Percentiles rank a stretch among this genome's conserved stretches.
Evolutionary conservation across 495 filamentous ascomycete species (phyloP).

Genomic region (Jackrogersella multiformis): DNA sequence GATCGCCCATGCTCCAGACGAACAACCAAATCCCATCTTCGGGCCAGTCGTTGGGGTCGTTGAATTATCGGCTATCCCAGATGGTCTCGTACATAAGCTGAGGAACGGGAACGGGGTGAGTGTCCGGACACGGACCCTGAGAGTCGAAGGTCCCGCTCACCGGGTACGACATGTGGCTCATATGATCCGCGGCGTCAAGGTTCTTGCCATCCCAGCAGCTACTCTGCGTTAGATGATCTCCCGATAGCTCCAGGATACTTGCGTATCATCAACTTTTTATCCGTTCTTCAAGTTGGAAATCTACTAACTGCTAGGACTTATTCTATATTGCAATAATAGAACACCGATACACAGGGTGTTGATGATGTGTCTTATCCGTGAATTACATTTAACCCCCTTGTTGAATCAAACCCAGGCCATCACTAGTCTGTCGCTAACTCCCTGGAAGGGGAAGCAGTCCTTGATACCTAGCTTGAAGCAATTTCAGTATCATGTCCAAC

Average conservation of each 20-base stretch:
- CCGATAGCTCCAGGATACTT: background rate
- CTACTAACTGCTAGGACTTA: background rate
- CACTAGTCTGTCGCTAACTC: background rate
- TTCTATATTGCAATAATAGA: conserved; percentile 5
- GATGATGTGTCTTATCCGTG: conserved; percentile 15
- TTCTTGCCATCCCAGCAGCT: conserved; percentile 51
- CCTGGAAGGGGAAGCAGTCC: background rate
- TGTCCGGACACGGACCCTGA: conserved; percentile 42
- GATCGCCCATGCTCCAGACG: conserved; percentile 52
- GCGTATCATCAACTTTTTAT: conserved; percentile 27
- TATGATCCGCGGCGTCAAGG: conserved; percentile 47
- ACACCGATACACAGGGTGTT: no score
- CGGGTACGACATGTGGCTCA: conserved; percentile 48
- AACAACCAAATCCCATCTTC: conserved; percentile 54
- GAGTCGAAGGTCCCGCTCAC: conserved; percentile 47
- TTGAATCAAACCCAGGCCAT: background rate
- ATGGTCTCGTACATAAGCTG: conserved; percentile 47
- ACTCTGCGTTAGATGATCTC: conserved; percentile 9
- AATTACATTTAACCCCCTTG: background rate
- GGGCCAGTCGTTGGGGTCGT: conserved; percentile 51
- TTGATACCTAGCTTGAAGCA: background rate
- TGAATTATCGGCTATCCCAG: conserved; percentile 47
- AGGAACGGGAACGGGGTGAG: conserved; percentile 46
- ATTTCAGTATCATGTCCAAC: background rate
- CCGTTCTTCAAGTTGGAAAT: background rate